These are phyloP conservation scores for Alternaria infectoria DNA, from an alignment of 2,329 filamentous ascomycete genomes.

Conservation along the genomic window DNA sequence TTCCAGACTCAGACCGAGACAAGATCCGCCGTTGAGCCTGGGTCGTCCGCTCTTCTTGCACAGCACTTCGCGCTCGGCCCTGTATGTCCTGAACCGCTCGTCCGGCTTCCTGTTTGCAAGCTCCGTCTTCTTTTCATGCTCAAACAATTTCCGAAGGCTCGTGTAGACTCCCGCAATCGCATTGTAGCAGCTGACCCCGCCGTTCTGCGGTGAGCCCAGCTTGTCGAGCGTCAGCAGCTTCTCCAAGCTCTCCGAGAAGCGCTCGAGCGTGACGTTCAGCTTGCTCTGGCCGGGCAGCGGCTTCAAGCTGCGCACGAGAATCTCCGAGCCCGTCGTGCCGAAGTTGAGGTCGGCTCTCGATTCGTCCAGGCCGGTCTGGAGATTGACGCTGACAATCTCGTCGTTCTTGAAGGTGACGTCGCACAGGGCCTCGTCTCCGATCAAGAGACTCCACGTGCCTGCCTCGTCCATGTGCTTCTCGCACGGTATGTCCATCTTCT, in stretches of 20 bases:
- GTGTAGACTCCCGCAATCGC: slow-evolving; percentile 76
- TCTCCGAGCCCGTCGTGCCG: slow-evolving; percentile 62
- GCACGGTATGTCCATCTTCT: slow-evolving; percentile 67
- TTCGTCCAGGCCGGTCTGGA: slow-evolving; percentile 68
- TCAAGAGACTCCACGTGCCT: slow-evolving; percentile 40
- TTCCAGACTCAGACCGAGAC: slow-evolving; percentile 73
- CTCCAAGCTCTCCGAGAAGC: slow-evolving; percentile 75
- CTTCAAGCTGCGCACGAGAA: slow-evolving; percentile 70
- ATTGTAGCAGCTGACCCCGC: slow-evolving; percentile 73
- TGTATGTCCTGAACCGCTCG: slow-evolving; percentile 54
- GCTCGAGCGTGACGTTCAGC: slow-evolving; percentile 72
- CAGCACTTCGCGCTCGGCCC: slow-evolving; percentile 64
- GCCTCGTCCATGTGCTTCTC: slow-evolving; percentile 35
- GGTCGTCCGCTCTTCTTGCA: slow-evolving; percentile 75
- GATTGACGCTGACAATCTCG: slow-evolving; percentile 62
- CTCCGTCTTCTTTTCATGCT: slow-evolving; percentile 67
- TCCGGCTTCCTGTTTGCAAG: slow-evolving; percentile 36
- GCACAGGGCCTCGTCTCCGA: slow-evolving; percentile 43
- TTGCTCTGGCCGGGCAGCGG: slow-evolving; percentile 66
- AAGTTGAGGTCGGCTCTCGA: slow-evolving; percentile 60
- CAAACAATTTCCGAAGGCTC: slow-evolving; percentile 72
- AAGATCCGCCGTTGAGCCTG: slow-evolving; percentile 70
- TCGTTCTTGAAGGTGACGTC: slow-evolving; percentile 40
- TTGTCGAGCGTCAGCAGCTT: slow-evolving; percentile 73
- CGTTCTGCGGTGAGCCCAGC: slow-evolving; percentile 67